Percentiles rank a stretch among this genome's conserved stretches.
phyloP scores from a whole-genome alignment of 2,329 filamentous ascomycete genomes.

The Alternaria metachromatica region DNA sequence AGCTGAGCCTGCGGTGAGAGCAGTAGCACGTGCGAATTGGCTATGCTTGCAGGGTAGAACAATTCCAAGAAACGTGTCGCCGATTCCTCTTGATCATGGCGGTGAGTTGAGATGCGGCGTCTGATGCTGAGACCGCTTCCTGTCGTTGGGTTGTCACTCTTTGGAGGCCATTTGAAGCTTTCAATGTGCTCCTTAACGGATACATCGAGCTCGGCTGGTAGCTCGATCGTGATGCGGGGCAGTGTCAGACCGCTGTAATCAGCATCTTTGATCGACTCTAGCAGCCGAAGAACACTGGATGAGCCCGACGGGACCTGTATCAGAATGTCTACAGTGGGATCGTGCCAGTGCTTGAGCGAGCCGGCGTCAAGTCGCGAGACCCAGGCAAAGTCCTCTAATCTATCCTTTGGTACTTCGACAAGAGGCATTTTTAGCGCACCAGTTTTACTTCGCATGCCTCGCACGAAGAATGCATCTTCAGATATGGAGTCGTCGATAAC shows the following conservation, averaged over 20 bases:
- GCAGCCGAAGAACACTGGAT: conserved; percentile 78
- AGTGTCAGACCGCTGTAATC: conserved; percentile 74
- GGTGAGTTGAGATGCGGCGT: conserved; percentile 71
- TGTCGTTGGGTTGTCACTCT: conserved; percentile 46
- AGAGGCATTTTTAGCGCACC: conserved; percentile 64
- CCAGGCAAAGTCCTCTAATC: conserved; percentile 73
- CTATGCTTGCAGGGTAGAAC: conserved; percentile 76
- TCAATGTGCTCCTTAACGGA: conserved; percentile 69
- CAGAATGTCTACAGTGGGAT: conserved; percentile 78
- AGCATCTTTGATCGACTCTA: conserved; percentile 75
- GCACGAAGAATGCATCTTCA: conserved; percentile 74
- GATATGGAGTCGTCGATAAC: conserved; percentile 71
- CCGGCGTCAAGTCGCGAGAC: conserved; percentile 76
- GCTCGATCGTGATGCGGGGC: conserved; percentile 83
- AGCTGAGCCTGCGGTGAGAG: conserved; percentile 83
- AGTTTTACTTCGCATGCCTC: conserved; percentile 64
- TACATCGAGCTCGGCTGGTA: conserved; percentile 74
- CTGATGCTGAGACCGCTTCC: conserved; percentile 68
- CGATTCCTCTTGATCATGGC: conserved; percentile 70
- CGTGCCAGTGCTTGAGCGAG: conserved; percentile 79
- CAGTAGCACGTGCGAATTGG: conserved; percentile 77
- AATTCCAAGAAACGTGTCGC: conserved; percentile 81
- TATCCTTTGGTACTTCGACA: conserved; percentile 74
- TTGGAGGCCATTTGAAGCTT: conserved; percentile 70
- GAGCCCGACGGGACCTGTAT: conserved; percentile 75